A percentile compares a stretch with the other conserved stretches of the same genome.
Evolutionary conservation across 345 rosid species (phyloP).

Genomic region (Cardamine occulta): DNA sequence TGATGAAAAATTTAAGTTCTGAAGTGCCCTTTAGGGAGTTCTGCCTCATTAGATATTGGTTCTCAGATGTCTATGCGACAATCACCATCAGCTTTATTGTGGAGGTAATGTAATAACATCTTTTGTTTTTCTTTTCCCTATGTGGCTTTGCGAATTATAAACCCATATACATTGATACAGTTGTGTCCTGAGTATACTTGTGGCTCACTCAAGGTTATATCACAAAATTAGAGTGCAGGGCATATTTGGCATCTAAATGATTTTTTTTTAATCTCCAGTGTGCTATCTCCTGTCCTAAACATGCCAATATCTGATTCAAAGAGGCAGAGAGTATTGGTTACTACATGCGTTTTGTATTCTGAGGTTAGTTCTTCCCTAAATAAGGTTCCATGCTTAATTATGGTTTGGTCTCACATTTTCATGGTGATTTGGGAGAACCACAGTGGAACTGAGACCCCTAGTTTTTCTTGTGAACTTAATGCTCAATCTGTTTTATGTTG

Average conservation of each 20-base stretch:
- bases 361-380: constrained; percentile 73
- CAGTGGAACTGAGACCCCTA: neutral
- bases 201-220: constrained; percentile 6
- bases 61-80: constrained; percentile 57
- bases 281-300: constrained; percentile 92
- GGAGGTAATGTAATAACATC: constrained; percentile 67
- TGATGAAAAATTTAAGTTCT: constrained; percentile 60
- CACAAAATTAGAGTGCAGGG: neutral
- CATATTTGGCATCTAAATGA: constrained; percentile 5
- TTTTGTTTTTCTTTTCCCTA: neutral
- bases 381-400: constrained; percentile 12
- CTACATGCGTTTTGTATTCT: constrained; percentile 89
- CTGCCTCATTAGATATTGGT: constrained; percentile 49
- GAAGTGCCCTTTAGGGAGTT: constrained; percentile 50
- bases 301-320: constrained; percentile 97
- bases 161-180: neutral
- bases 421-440: constrained; percentile 13
- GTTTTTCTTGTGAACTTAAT: neutral
- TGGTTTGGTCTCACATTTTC: constrained; percentile 17
- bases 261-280: constrained; percentile 54
- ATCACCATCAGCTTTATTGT: constrained; percentile 83
- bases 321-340: constrained; percentile 94
- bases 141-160: constrained; percentile 4
- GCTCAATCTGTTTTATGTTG: constrained; percentile 31
- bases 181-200: neutral